Conservation (phyloP, 768 basidiomycete species). For the Pluteus cervinus region DNA sequence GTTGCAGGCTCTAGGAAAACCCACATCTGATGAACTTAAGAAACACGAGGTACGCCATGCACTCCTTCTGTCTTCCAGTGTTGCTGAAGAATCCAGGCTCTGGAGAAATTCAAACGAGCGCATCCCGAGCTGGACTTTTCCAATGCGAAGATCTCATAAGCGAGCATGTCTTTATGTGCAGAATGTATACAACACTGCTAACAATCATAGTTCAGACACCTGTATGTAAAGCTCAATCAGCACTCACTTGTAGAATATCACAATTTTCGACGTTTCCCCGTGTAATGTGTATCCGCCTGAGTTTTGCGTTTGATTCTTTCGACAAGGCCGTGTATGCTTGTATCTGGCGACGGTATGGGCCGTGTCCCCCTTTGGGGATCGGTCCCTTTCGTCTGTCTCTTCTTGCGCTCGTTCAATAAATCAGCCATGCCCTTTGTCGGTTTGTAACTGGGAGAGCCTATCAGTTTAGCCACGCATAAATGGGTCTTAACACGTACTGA, state of each 20-base stretch:
- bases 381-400: conserved; percentile 32
- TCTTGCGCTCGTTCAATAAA: conserved; percentile 78
- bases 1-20: conserved; percentile 86
- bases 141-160: conserved; percentile 78
- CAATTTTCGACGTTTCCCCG: conserved; percentile 37
- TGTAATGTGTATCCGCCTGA: conserved; percentile 17
- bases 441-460: conserved; percentile 58
- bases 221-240: not conserved
- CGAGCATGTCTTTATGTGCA: not conserved
- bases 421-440: conserved; percentile 89
- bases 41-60: conserved; percentile 68
- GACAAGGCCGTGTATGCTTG: conserved; percentile 64
- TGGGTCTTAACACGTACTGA: conserved; percentile 53
- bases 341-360: too few relatives aligned
- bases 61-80: conserved; percentile 3
- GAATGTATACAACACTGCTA: too few relatives aligned
- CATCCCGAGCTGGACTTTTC: conserved; percentile 96
- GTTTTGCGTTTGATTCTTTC: conserved; percentile 87
- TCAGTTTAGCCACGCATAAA: conserved; percentile 7
- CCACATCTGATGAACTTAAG: conserved; percentile 90
- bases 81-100: conserved; percentile 42
- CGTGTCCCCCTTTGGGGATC: conserved; percentile 16
- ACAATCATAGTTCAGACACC: not conserved
- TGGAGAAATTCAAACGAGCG: conserved; percentile 82
- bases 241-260: conserved; percentile 12